Evolutionary conservation across 208 protist species (phyloP), one percentile per base, ranked within the genome.

Genomic region (Leptomonas pyrrhocoris): DNA sequence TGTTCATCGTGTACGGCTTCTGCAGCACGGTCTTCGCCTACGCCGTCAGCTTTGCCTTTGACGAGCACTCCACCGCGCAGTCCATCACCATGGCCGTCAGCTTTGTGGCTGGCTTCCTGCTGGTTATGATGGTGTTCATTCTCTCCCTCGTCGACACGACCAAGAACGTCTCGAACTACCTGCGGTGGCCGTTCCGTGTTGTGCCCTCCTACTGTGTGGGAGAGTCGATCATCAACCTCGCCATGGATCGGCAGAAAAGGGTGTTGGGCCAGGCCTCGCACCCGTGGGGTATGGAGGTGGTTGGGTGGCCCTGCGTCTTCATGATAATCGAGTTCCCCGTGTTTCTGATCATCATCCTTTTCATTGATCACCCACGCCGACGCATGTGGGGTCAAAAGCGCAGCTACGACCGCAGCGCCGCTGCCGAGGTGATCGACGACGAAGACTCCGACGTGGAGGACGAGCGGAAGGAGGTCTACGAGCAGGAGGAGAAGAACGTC

Each of bases 71-170:
- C 9, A 78, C 74, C 4, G 89, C 89, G 25, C 89, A 96, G 63
- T 84, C 85, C 40, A 58, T 80, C 34, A 68, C 83, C 6, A 79
- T 94, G 77, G 51, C 89, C n/a, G 56, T 77, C 48, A 92, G 84
- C 72, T 93, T 96, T 77, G 76, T 93, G 34, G 56, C 81, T n/a
- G 91, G 91, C 25, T 92, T 93, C 38, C 54, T 96, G 13, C 74
- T 92, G 0, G 80, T 92, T 11, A 72, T 93, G 59, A 50, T 78
- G 61, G 80, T 88, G 28, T 70, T 77, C 31, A 80, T 94, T 27
- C 74, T 96, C 21, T 63, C 46, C 4, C 28, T 90, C 13, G 27
- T 86, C 1, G 67, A 74, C 59, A 60, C 49, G 1, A 92, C 85
- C 5, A 43, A 85, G 67, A 25, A 78, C 48, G 74, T 68, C 11